Percentiles rank a stretch among this genome's conserved stretches.
These are phyloP conservation scores for Rhododendron simsii DNA, from an alignment of 148 eudicot species.

Conservation along the genomic window DNA sequence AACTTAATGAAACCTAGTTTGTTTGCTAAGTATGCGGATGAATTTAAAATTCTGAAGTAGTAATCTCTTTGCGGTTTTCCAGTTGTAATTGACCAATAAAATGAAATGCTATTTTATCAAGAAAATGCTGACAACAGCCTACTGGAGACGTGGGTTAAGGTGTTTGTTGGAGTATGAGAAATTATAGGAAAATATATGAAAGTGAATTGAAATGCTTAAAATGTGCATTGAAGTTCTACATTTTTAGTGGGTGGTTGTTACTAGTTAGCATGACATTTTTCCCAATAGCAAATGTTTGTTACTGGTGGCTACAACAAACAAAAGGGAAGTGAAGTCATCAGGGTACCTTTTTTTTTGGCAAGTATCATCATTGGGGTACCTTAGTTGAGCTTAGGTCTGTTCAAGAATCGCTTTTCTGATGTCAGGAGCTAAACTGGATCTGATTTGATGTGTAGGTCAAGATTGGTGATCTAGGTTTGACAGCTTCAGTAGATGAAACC, in stretches of 20 bases:
- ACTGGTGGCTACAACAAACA: not conserved
- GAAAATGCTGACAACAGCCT: too few species aligned
- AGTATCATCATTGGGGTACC: not conserved
- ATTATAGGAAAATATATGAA: not conserved
- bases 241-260: not conserved
- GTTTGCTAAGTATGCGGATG: not conserved
- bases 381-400: not conserved
- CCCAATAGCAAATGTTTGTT: not conserved
- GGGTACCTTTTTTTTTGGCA: not conserved
- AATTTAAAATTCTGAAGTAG: not conserved
- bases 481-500: too few species aligned
- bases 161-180: not conserved
- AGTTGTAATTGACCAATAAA: not conserved
- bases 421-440: not conserved
- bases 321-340: not conserved
- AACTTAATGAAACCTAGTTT: slow-evolving; percentile 12
- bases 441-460: not conserved
- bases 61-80: not conserved
- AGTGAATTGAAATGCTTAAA: too few species aligned
- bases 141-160: not conserved
- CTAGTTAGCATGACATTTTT: not conserved
- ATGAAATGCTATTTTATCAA: not conserved
- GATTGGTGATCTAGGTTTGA: too few species aligned
- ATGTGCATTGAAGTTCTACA: not conserved
- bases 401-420: not conserved